Evolutionary conservation across 176 grass and related monocot genomes (phyloP).

Genomic region (Rhipidocladum racemiflorum): DNA sequence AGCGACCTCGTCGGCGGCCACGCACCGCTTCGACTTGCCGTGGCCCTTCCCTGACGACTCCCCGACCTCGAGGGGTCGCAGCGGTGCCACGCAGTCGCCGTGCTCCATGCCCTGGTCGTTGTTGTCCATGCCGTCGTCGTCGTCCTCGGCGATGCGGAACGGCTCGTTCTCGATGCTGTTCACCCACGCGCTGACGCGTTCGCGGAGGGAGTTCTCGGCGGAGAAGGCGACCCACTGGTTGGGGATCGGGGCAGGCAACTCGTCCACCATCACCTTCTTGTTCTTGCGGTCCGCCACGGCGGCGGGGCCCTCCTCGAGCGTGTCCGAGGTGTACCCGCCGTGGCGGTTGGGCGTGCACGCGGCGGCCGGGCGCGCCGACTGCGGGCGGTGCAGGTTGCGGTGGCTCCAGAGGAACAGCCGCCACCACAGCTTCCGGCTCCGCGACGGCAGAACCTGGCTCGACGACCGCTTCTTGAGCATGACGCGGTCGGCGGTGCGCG

Average conservation of each 20-base stretch:
- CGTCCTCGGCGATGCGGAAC: conserved; percentile 36
- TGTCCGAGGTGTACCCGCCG: conserved; percentile 88
- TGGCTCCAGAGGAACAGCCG: conserved; percentile 97
- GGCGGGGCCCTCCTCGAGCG: conserved; percentile 38
- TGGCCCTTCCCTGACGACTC: conserved; percentile 49
- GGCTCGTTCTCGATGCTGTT: conserved; percentile 56
- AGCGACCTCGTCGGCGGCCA: conserved; percentile 52
- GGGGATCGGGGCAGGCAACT: conserved; percentile 13
- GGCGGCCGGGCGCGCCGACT: conserved; percentile 9
- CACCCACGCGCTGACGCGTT: conserved; percentile 82
- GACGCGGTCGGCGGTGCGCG: conserved; percentile 64
- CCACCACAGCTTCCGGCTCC: conserved; percentile 98
- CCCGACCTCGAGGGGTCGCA: conserved; percentile 37
- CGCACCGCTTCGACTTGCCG: conserved; percentile 25
- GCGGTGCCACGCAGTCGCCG: not conserved
- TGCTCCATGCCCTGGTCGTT: conserved; percentile 9
- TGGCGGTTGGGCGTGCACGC: conserved; percentile 13
- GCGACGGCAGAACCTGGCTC: conserved; percentile 93
- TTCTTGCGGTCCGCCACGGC: conserved; percentile 44
- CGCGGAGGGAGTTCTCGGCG: conserved; percentile 55
- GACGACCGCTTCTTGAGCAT: conserved; percentile 96
- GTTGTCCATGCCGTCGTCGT: not conserved
- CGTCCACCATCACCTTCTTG: conserved; percentile 48
- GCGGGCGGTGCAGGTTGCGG: conserved; percentile 68
- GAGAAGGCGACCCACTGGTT: conserved; percentile 97